Percentiles rank a stretch among this genome's conserved stretches.
Conservation (phyloP, 108 stramenopile genomes). For the Cyclotella cryptica region DNA sequence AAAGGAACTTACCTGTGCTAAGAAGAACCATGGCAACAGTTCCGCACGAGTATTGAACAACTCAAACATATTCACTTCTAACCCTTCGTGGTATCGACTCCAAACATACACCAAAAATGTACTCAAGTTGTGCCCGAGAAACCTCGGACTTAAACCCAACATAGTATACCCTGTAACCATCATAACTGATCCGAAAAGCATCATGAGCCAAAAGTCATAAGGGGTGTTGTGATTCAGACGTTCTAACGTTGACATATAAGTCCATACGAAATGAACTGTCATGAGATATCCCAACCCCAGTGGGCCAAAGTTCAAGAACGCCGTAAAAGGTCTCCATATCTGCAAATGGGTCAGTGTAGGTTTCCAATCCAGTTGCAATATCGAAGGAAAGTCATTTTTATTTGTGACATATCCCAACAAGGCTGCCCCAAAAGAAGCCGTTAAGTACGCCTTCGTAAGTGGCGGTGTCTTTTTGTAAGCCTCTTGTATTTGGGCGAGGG, state of each 20-base stretch:
- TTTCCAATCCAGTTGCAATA: conserved; percentile 83
- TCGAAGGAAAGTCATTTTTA: conserved; percentile 83
- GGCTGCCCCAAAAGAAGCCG: conserved; percentile 75
- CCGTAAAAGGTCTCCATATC: conserved; percentile 90
- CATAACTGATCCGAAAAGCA: conserved; percentile 79
- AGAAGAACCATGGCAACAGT: conserved; percentile 87
- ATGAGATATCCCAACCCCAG: conserved; percentile 85
- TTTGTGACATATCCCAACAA: conserved; percentile 68
- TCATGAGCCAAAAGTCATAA: conserved; percentile 95
- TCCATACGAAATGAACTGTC: conserved; percentile 94
- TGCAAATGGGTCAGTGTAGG: conserved; percentile 68
- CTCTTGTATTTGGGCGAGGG: conserved; percentile 59
- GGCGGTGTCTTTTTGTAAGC: conserved; percentile 88
- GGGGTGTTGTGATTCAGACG: conserved; percentile 89
- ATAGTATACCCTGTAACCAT: conserved; percentile 86
- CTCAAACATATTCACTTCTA: conserved; percentile 94
- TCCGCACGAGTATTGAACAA: conserved; percentile 87
- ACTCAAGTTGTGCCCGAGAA: conserved; percentile 93
- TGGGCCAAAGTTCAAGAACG: conserved; percentile 91
- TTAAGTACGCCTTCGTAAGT: conserved; percentile 86
- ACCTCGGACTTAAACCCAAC: conserved; percentile 71
- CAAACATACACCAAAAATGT: conserved; percentile 96
- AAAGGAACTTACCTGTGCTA: conserved; percentile 69
- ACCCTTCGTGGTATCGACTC: conserved; percentile 94
- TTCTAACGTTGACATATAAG: conserved; percentile 96